phyloP scores from a whole-genome alignment of 2,329 filamentous ascomycete genomes.

The Claviceps fusiformis region DNA sequence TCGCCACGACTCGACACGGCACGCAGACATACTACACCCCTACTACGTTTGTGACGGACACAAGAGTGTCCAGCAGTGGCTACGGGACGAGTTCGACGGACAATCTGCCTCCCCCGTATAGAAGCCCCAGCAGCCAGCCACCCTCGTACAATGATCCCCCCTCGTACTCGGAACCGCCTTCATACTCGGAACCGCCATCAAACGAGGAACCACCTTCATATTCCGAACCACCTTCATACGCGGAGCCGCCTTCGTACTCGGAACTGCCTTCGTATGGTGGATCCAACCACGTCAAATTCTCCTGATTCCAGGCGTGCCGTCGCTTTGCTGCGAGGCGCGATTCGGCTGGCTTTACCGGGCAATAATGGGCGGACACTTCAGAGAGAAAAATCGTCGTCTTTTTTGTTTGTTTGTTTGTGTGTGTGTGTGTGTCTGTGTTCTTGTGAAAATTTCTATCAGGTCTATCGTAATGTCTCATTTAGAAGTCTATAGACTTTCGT shows the following conservation, averaged over 20 bases:
- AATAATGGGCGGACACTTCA: neutral
- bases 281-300: neutral
- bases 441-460: neutral
- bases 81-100: neutral
- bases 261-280: neutral
- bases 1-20: neutral
- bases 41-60: conserved; percentile 2
- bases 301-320: neutral
- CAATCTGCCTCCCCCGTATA: neutral
- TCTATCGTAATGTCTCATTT: neutral
- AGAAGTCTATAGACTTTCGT: conserved; percentile 5
- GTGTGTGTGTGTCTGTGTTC: neutral
- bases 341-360: neutral
- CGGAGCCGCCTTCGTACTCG: conserved; percentile 1
- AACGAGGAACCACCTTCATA: neutral
- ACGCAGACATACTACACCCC: neutral
- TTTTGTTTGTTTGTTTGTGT: neutral
- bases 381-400: neutral
- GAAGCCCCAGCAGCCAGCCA: neutral
- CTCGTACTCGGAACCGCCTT: neutral
- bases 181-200: neutral
- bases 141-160: neutral
- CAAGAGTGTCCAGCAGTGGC: neutral
- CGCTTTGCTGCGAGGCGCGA: too few relatives aligned
- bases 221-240: neutral